Conservation (phyloP, 495 filamentous ascomycete species). For the Tuber magnatum region DNA sequence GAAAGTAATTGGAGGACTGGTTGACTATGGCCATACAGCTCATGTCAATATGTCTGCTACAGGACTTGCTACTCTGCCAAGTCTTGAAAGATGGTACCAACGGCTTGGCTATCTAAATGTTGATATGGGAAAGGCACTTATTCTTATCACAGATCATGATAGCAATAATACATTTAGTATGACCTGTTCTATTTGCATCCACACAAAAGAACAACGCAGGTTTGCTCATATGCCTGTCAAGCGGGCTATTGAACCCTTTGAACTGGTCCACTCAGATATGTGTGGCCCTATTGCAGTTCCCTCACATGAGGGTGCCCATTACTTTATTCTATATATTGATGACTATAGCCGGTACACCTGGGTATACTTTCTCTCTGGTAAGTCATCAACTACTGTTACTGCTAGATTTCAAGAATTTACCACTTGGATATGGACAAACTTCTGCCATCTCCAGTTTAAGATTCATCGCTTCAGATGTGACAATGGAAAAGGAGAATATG, state of each 20-base stretch:
- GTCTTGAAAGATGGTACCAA: too few species aligned
- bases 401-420: conserved; percentile 3
- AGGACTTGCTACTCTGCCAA: too few species aligned
- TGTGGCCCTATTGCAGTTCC: neutral
- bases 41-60: too few species aligned
- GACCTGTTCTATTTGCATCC: too few species aligned
- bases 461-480: conserved; percentile 10
- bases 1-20: too few species aligned
- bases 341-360: neutral
- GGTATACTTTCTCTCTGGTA: conserved; percentile 1
- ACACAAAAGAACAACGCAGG: too few species aligned
- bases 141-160: too few species aligned
- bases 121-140: too few species aligned
- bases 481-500: conserved; percentile 10
- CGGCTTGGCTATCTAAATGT: too few species aligned
- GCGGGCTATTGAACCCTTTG: neutral
- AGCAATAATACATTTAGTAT: too few species aligned
- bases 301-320: neutral
- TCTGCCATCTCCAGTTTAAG: neutral
- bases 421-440: neutral
- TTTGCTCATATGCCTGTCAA: too few species aligned
- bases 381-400: neutral
- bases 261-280: neutral
- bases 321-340: conserved; percentile 15
- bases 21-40: too few species aligned